Conservation (phyloP, 2,329 filamentous ascomycete species). For the Boeremia exigua region DNA sequence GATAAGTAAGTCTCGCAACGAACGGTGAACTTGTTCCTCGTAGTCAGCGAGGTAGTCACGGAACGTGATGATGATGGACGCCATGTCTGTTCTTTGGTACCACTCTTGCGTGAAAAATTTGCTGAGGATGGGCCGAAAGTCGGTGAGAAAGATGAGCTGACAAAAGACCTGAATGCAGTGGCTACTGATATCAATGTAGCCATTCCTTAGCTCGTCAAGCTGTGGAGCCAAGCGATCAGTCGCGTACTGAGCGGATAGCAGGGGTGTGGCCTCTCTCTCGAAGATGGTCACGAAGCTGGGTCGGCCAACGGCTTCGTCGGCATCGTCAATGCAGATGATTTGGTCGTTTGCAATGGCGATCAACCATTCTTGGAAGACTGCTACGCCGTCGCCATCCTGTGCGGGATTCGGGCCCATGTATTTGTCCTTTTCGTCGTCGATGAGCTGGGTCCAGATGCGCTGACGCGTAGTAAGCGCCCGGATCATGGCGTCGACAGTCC, state of each 20-base stretch:
- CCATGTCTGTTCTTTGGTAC: constrained; percentile 87
- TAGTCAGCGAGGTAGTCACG: constrained; percentile 95
- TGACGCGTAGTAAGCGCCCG: constrained; percentile 82
- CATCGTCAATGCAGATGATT: constrained; percentile 95
- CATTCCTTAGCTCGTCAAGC: constrained; percentile 77
- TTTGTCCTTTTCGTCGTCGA: constrained; percentile 81
- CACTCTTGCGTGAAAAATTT: constrained; percentile 91
- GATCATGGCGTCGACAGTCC: constrained; percentile 96
- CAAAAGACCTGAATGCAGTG: constrained; percentile 91
- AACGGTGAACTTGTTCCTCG: constrained; percentile 80
- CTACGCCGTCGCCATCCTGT: constrained; percentile 79
- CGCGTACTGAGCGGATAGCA: constrained; percentile 77
- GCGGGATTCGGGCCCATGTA: constrained; percentile 60
- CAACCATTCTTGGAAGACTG: constrained; percentile 84
- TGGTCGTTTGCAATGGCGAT: constrained; percentile 97
- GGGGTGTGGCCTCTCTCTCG: constrained; percentile 78
- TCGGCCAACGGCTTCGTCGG: constrained; percentile 62
- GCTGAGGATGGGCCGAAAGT: constrained; percentile 82
- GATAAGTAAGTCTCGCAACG: constrained; percentile 86
- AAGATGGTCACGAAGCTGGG: constrained; percentile 87
- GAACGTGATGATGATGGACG: constrained; percentile 91
- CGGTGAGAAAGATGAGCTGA: constrained; percentile 84
- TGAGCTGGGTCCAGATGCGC: constrained; percentile 82
- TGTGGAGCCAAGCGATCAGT: constrained; percentile 74
- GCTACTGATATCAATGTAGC: constrained; percentile 93